Evolutionary conservation across 306 rosid genomes (phyloP), one percentile per base, ranked within the genome.

Genomic region (Pueraria montana): DNA sequence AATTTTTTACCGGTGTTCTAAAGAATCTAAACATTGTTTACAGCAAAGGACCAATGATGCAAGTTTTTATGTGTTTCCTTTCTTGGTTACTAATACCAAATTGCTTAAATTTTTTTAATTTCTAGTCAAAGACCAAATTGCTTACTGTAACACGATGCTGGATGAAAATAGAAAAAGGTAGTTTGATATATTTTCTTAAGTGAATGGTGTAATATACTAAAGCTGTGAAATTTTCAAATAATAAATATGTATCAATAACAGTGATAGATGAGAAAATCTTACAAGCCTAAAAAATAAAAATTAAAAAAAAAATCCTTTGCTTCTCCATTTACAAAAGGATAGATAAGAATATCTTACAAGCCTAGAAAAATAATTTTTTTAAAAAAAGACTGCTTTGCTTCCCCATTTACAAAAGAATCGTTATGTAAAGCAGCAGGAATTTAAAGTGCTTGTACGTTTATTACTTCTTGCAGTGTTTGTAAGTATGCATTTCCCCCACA

Each of bases 1-100:
- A 53, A 32, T 1, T 11, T 53, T 34, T 32, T 45, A 23, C 3
- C 0, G 1, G 50, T 49, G 6, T 45, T n/a, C n/a, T n/a, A n/a
- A n/a, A n/a, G n/a, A n/a, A n/a, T 78, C 24, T 65, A 48, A 66
- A 34, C 7, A 40, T 38, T 38, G 70, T 23, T 62, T 74, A 21
- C 34, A 45, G 24, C 32, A 26, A 62, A 24, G 43, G 43, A 76
- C 14, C 34, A 17, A 2, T 5, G 1, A 11, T 77, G 20, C 32
- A 77, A 26, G 11, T 63, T 63, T 45, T 46, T 16, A 61, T 43
- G 23, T 27, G 17, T 30, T 77, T 65, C 52, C 10, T 49, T 71
- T 18, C 14, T 27, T 48, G 64, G 65, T 76, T 42, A 42, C 38
- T 36, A 40, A 40, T 11, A 17, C 18, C 49, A 52, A 27, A 52